phyloP scores from a whole-genome alignment of 768 basidiomycete genomes.

The Pleurotus sapidus region DNA sequence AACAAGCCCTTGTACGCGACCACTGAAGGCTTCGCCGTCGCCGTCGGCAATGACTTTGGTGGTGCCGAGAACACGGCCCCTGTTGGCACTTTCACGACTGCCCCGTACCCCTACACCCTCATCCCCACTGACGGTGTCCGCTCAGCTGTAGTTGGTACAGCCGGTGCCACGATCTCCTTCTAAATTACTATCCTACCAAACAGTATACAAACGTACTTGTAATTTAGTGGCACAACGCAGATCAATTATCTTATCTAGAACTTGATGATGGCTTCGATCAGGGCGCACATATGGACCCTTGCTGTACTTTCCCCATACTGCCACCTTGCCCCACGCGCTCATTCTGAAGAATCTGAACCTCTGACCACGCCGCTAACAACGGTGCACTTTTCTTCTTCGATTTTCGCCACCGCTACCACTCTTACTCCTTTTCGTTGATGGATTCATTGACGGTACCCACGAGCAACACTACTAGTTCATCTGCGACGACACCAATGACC shows the following conservation, averaged over 20 bases:
- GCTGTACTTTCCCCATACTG: too few species aligned
- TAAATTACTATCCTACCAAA: slow-evolving; percentile 8
- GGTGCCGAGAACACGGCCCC: slow-evolving; percentile 29
- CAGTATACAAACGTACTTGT: too few species aligned
- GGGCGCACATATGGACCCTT: too few species aligned
- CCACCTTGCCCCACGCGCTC: neutral
- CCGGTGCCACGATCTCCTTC: slow-evolving; percentile 29
- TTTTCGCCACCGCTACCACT: neutral
- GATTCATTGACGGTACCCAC: too few species aligned
- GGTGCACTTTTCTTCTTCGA: neutral
- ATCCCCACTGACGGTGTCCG: slow-evolving; percentile 22
- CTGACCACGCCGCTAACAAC: neutral
- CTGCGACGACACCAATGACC: neutral
- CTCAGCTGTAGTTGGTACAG: slow-evolving; percentile 22
- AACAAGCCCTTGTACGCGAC: slow-evolving; percentile 39
- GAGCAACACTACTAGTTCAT: neutral
- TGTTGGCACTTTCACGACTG: slow-evolving; percentile 27
- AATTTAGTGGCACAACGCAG: too few species aligned
- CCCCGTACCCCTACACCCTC: slow-evolving; percentile 33
- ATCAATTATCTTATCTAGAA: too few species aligned
- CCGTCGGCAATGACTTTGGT: slow-evolving; percentile 33
- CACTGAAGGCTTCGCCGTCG: slow-evolving; percentile 36
- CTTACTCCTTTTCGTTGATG: too few species aligned
- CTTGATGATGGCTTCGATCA: too few species aligned
- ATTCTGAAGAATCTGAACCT: neutral